phyloP scores from a whole-genome alignment of 2,329 filamentous ascomycete genomes.

The Arthrobotrys iridis region DNA sequence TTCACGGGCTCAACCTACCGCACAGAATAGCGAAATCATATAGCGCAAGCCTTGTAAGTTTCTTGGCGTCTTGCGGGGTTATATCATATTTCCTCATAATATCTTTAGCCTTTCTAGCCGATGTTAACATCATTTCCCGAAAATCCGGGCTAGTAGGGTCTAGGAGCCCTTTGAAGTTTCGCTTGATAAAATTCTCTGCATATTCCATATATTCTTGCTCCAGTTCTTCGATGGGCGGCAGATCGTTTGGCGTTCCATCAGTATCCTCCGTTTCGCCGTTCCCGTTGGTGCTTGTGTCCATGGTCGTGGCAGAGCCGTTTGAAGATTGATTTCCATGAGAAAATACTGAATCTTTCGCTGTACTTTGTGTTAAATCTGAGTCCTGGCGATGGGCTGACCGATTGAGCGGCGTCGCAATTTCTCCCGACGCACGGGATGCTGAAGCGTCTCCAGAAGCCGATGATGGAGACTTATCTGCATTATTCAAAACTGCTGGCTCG shows the following conservation, averaged over 20 bases:
- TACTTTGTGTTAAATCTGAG: neutral
- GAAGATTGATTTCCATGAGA: neutral
- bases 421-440: no score
- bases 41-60: conserved; percentile 15
- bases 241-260: neutral
- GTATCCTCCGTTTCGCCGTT: neutral
- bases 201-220: conserved; percentile 12
- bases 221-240: conserved; percentile 7
- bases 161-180: conserved; percentile 26
- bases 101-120: conserved; percentile 14
- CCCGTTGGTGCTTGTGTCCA: neutral
- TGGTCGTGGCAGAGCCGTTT: neutral
- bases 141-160: conserved; percentile 6
- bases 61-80: conserved; percentile 3
- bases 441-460: no score
- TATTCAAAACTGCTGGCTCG: no score
- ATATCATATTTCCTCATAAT: conserved; percentile 27
- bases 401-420: neutral
- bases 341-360: neutral
- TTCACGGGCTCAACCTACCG: conserved; percentile 27
- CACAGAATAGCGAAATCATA: conserved; percentile 33
- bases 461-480: no score
- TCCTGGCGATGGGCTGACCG: neutral
- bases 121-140: neutral
- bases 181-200: conserved; percentile 13